phyloP scores from a whole-genome alignment of 345 rosid genomes.

The Gossypium sturtianum region DNA sequence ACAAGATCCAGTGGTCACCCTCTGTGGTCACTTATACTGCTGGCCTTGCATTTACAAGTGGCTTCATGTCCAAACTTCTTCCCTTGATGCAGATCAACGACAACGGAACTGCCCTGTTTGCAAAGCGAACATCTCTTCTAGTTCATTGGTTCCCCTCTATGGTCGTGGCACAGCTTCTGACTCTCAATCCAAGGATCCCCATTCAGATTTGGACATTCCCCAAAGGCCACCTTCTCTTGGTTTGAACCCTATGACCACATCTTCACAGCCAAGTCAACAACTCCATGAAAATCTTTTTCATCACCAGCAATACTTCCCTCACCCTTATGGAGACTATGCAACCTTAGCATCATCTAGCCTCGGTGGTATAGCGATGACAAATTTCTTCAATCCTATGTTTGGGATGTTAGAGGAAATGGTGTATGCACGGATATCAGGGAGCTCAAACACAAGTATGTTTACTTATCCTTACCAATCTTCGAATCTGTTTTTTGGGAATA shows the following conservation, averaged over 20 bases:
- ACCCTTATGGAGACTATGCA: not conserved
- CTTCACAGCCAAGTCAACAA: constrained; percentile 21
- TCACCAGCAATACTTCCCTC: constrained; percentile 20
- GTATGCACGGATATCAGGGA: constrained; percentile 39
- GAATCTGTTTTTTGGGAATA: constrained; percentile 21
- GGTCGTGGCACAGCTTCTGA: constrained; percentile 60
- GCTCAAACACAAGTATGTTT: constrained; percentile 42
- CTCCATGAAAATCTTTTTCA: constrained; percentile 19
- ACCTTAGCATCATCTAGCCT: constrained; percentile 30
- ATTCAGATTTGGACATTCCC: constrained; percentile 39
- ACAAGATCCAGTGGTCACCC: constrained; percentile 68
- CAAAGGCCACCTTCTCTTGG: constrained; percentile 47
- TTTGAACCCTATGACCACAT: constrained; percentile 13
- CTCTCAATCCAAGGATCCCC: constrained; percentile 21
- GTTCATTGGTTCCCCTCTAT: constrained; percentile 81
- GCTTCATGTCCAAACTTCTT: constrained; percentile 41
- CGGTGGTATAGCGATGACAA: constrained; percentile 37
- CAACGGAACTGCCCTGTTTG: constrained; percentile 75
- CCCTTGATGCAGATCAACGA: constrained; percentile 33
- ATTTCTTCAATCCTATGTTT: constrained; percentile 42
- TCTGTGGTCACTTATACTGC: constrained; percentile 81
- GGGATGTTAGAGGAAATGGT: constrained; percentile 67
- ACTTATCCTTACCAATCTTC: constrained; percentile 43
- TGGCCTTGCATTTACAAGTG: constrained; percentile 81
- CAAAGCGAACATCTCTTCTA: constrained; percentile 54